Evolutionary conservation across 2,329 filamentous ascomycete species (phyloP).

Genomic region (Fusarium lateritium): DNA sequence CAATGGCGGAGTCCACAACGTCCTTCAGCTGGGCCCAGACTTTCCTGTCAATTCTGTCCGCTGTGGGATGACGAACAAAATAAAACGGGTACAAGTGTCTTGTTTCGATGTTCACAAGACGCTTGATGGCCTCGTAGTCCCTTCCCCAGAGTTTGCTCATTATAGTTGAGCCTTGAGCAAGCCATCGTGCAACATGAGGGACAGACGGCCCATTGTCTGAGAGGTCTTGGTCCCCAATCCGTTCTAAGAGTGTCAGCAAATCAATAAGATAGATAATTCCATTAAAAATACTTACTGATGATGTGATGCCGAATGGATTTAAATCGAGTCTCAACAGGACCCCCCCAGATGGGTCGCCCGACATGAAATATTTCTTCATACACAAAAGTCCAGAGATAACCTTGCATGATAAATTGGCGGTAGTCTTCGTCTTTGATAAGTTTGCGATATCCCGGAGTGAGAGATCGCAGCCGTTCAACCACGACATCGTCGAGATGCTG

Average conservation of each 20-base stretch:
- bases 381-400: slow-evolving; percentile 16
- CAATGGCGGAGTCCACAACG: slow-evolving; percentile 6
- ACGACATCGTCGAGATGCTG: rapidly evolving
- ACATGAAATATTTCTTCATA: neutral
- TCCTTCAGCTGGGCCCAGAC: neutral
- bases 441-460: rapidly evolving
- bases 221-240: rapidly evolving
- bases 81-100: neutral
- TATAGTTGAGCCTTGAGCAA: slow-evolving; percentile 11
- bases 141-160: neutral
- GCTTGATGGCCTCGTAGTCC: rapidly evolving
- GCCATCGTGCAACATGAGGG: slow-evolving; percentile 14
- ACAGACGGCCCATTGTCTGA: rapidly evolving
- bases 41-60: neutral
- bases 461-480: rapidly evolving
- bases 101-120: neutral
- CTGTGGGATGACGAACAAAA: rapidly evolving
- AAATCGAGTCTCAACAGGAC: rapidly evolving
- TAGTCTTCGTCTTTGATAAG: neutral
- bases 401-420: neutral
- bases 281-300: slow-evolving; percentile 1
- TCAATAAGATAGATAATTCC: too few species aligned
- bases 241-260: neutral
- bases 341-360: neutral
- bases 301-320: neutral